Evolutionary conservation across 2,329 filamentous ascomycete species (phyloP), one percentile per base, ranked within the genome.

Genomic region (Ascochyta pisi): DNA sequence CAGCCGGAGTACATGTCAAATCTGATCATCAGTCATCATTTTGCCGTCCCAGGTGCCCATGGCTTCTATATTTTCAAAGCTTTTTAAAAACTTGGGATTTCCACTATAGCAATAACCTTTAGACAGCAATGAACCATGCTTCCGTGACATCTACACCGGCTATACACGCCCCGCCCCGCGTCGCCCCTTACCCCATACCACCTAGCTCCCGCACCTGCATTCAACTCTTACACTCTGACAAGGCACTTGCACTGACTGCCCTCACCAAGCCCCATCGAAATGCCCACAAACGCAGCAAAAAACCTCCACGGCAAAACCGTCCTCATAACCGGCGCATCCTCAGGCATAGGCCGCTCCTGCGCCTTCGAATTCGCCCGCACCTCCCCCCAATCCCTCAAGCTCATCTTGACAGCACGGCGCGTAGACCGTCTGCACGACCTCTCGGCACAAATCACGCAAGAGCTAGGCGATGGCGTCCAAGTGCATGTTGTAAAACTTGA

Each of bases 311-410:
- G 91, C 84, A 97, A 97, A 81, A 97, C 91, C 10, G 81, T 98
- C 56, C 78, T 97, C 58, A 86, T 98, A 63, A 98, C 94, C 7
- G 94, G 94, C 49, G 94, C 94, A 39, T 95, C 90, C 4, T 94
- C 91, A 33, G 94, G 94, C 62, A 98, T 98, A 76, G 94, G 94
- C 24, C 85, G 84, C 51, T 86, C 84, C 69, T 89, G 85, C 33
- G 94, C 94, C 16, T 81, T 94, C 65, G 94, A 97, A 77, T 98
- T 97, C 73, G 94, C 94, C 15, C 87, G 91, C 56, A 92, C 92
- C 1, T 85, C 88, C 6, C 91, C 91, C 9, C 81, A 85, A 46
- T 83, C 87, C 73, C 83, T 97, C 59, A 91, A 89, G 70, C 82
- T 98, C 44, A 87, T 98, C 64, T 78, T 97, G 53, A 93, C 93